Percentiles rank a stretch among this genome's conserved stretches.
phyloP scores from a whole-genome alignment of 805 yeast species.

The Yarrowia divulgata region DNA sequence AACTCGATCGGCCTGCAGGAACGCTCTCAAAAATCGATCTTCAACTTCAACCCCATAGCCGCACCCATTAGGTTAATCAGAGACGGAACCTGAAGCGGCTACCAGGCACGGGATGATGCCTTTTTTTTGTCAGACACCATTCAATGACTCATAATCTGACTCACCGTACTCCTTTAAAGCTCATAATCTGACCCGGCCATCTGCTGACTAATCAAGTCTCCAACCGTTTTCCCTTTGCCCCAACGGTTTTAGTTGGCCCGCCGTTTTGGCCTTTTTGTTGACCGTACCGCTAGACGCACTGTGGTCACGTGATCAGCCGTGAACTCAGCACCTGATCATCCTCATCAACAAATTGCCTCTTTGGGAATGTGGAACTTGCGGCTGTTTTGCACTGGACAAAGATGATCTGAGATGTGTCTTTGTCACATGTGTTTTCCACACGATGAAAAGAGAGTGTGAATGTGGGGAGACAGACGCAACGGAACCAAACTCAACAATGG shows the following conservation, averaged over 20 bases:
- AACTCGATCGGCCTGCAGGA: no score
- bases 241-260: neutral
- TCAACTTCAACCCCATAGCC: no score
- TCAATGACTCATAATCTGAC: no score
- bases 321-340: neutral
- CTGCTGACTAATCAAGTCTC: no score
- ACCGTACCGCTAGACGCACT: neutral
- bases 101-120: no score
- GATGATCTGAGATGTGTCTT: neutral
- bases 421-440: conserved; percentile 12
- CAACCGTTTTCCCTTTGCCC: neutral
- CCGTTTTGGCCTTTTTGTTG: neutral
- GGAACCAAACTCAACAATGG: no score
- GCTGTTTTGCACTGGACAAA: neutral
- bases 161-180: no score
- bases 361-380: neutral
- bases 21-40: no score
- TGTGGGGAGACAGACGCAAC: conserved; percentile 16
- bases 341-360: neutral
- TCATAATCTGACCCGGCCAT: no score
- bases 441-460: neutral
- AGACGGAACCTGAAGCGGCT: no score
- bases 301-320: neutral
- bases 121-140: no score
- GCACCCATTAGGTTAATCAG: no score